These are phyloP conservation scores for Gossypioides kirkii DNA, from an alignment of 345 rosid species.

Conservation along the genomic window DNA sequence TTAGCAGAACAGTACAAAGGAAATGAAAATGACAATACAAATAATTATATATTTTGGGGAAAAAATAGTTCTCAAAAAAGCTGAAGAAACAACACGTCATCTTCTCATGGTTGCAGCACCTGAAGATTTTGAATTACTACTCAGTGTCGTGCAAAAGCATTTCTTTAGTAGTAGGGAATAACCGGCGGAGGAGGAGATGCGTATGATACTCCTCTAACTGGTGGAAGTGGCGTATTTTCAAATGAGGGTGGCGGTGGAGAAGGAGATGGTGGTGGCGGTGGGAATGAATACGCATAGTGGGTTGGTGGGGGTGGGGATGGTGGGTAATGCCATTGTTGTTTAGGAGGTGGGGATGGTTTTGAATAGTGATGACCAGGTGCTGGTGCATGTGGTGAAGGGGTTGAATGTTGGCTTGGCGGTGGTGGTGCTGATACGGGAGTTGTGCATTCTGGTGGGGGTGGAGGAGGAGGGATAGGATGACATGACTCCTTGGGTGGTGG, in stretches of 20 bases:
- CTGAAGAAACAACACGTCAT: neutral
- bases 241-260: conserved; percentile 19
- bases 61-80: neutral
- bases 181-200: conserved; percentile 11
- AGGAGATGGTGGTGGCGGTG: conserved; percentile 20
- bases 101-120: conserved; percentile 4
- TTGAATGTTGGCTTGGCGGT: conserved; percentile 28
- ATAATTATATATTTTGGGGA: neutral
- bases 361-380: conserved; percentile 27
- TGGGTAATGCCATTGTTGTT: neutral
- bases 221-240: conserved; percentile 44
- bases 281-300: conserved; percentile 26
- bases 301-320: conserved; percentile 21
- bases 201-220: conserved; percentile 21
- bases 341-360: conserved; percentile 15
- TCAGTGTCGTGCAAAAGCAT: neutral
- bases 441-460: conserved; percentile 25
- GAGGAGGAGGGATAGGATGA: conserved; percentile 25
- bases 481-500: conserved; percentile 26
- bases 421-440: conserved; percentile 24
- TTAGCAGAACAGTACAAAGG: neutral
- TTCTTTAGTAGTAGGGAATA: conserved; percentile 6
- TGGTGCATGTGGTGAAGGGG: conserved; percentile 19
- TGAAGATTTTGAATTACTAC: conserved; percentile 9
- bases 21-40: neutral